These are phyloP conservation scores for Debaryomyces psychrophilus DNA, from an alignment of 1,139 yeast species.

Conservation along the genomic window DNA sequence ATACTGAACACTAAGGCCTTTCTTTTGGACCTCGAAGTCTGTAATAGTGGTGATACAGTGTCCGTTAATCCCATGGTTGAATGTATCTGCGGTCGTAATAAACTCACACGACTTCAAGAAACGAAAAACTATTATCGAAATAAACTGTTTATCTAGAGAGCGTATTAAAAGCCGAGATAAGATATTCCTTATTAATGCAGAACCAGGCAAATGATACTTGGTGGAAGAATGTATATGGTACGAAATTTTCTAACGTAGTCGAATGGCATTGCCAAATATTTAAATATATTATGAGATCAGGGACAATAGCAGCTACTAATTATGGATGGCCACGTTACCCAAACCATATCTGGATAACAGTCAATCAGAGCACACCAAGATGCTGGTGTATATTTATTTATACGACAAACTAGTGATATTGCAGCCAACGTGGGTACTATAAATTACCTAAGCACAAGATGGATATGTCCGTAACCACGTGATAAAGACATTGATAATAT, in stretches of 20 bases:
- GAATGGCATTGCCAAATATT: not conserved
- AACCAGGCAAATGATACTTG: not conserved
- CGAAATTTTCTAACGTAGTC: not conserved
- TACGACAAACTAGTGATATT: not conserved
- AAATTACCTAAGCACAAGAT: not conserved
- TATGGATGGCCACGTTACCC: constrained; percentile 2
- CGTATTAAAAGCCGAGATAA: not conserved
- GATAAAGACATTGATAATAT: not conserved
- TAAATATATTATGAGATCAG: not conserved
- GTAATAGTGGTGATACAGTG: not conserved
- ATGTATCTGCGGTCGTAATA: not conserved
- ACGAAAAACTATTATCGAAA: not conserved
- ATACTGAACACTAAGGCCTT: constrained; percentile 3
- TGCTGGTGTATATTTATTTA: not conserved
- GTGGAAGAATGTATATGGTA: not conserved
- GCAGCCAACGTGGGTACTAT: constrained; percentile 5
- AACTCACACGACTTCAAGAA: not conserved
- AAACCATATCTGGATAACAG: not conserved
- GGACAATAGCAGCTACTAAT: not conserved
- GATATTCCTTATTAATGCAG: not conserved
- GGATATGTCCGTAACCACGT: not conserved
- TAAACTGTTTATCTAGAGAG: not conserved
- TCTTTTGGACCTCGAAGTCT: constrained; percentile 7
- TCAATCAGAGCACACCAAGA: not conserved
- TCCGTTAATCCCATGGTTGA: not conserved